Evolutionary conservation across 371 early-diverging fungal genomes (phyloP).

Genomic region (Lichtheimia ornata): DNA sequence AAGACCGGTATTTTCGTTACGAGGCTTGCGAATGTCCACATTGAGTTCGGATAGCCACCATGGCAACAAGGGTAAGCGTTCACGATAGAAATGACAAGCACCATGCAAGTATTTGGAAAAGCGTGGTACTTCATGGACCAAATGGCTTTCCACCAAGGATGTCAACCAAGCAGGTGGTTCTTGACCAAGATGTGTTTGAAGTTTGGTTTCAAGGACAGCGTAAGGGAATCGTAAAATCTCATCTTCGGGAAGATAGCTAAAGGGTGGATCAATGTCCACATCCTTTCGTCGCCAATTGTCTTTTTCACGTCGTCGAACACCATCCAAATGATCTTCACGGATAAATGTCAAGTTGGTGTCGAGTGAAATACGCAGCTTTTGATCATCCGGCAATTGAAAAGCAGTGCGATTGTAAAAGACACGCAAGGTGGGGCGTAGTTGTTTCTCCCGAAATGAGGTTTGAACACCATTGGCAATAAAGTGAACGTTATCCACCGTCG

Average conservation of each 20-base stretch:
- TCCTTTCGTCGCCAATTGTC: conserved; percentile 95
- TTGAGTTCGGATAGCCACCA: conserved; percentile 59
- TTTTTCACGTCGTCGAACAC: conserved; percentile 58
- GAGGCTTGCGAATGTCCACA: conserved; percentile 60
- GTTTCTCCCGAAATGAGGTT: conserved; percentile 64
- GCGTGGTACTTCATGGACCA: conserved; percentile 97
- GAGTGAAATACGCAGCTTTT: conserved; percentile 90
- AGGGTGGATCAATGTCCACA: conserved; percentile 85
- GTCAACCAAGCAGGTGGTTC: conserved; percentile 94
- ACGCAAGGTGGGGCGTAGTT: conserved; percentile 80
- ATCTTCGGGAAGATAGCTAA: conserved; percentile 79
- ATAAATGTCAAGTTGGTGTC: conserved; percentile 97
- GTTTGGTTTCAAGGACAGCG: conserved; percentile 49
- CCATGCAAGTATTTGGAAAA: conserved; percentile 99
- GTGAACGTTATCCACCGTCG: conserved; percentile 68
- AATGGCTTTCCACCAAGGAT: conserved; percentile 81
- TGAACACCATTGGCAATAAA: conserved; percentile 77
- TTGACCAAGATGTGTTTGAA: conserved; percentile 89
- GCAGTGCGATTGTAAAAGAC: conserved; percentile 96
- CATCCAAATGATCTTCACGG: conserved; percentile 74
- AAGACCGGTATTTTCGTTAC: conserved; percentile 44
- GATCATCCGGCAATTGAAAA: conserved; percentile 95
- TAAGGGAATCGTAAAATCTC: conserved; percentile 49
- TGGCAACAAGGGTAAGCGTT: conserved; percentile 33
- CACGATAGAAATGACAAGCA: conserved; percentile 50